Conservation (phyloP, 768 basidiomycete species). For the Boletus pseudopeckii region DNA sequence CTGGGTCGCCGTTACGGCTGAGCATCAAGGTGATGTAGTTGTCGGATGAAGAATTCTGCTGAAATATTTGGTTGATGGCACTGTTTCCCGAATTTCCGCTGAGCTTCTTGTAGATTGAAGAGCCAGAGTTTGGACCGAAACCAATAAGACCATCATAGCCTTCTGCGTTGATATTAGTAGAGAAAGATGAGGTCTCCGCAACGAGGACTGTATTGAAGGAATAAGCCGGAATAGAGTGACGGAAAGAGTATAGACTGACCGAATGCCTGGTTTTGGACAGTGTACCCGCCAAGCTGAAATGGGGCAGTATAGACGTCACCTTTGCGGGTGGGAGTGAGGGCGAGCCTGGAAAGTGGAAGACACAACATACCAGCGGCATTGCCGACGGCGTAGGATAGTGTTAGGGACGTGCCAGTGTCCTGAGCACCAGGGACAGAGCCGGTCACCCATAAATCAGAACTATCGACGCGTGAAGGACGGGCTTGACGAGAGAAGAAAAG, state of each 20-base stretch:
- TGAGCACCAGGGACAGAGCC: conserved; percentile 46
- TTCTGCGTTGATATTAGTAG: conserved; percentile 54
- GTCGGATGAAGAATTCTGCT: conserved; percentile 53
- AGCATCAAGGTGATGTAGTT: conserved; percentile 66
- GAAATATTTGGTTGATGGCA: conserved; percentile 63
- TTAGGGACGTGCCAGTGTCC: conserved; percentile 54
- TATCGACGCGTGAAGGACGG: conserved; percentile 24
- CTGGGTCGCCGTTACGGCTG: conserved; percentile 54
- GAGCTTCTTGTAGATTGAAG: conserved; percentile 57
- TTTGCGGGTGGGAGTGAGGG: conserved; percentile 19
- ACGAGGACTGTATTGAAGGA: conserved; percentile 51
- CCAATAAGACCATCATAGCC: conserved; percentile 73
- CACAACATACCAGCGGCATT: conserved; percentile 49
- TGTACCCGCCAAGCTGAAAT: conserved; percentile 53
- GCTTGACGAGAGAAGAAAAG: neutral
- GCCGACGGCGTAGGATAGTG: conserved; percentile 68
- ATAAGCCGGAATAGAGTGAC: neutral
- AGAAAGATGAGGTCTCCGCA: conserved; percentile 58
- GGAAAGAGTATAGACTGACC: conserved; percentile 38
- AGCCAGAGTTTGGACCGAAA: conserved; percentile 74
- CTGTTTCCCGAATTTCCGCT: conserved; percentile 49
- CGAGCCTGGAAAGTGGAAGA: neutral
- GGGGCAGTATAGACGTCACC: conserved; percentile 55
- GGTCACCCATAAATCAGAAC: conserved; percentile 75
- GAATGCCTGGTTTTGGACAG: conserved; percentile 63